A percentile compares a stretch with the other conserved stretches of the same genome.
Conservation (phyloP, 768 basidiomycete species). For the Boletales sp. region DNA sequence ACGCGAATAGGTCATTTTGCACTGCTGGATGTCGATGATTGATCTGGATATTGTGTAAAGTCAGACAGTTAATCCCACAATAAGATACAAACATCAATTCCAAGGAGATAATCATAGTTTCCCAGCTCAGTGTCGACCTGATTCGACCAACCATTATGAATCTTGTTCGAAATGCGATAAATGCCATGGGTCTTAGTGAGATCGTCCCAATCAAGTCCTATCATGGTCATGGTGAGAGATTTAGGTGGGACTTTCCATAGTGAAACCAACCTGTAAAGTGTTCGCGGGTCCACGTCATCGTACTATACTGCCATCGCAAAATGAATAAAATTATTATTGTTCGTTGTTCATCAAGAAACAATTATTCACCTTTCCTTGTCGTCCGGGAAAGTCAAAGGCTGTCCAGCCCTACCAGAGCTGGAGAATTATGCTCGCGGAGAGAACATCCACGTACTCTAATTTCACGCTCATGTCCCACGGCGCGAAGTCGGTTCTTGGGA, state of each 20-base stretch:
- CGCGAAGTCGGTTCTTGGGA: constrained; percentile 59
- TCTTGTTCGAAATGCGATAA: constrained; percentile 65
- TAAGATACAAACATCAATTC: constrained; percentile 53
- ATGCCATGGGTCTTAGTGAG: constrained; percentile 58
- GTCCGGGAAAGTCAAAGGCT: constrained; percentile 78
- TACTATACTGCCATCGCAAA: constrained; percentile 54
- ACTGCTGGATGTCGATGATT: constrained; percentile 84
- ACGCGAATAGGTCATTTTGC: constrained; percentile 64
- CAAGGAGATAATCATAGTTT: constrained; percentile 83
- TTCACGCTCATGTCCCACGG: constrained; percentile 53
- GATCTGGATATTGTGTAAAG: constrained; percentile 45
- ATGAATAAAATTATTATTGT: neutral
- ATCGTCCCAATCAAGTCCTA: constrained; percentile 85
- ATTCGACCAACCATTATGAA: constrained; percentile 77
- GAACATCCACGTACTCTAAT: constrained; percentile 52
- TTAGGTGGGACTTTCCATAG: neutral
- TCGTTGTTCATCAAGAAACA: constrained; percentile 1
- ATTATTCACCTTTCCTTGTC: constrained; percentile 59
- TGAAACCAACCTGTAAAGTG: constrained; percentile 69
- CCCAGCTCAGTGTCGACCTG: constrained; percentile 82
- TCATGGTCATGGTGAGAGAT: neutral
- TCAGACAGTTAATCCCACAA: neutral
- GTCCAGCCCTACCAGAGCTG: constrained; percentile 65
- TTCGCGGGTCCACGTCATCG: constrained; percentile 66
- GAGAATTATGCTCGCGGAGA: neutral